These are phyloP conservation scores for Amesomyces nigricolor DNA, from an alignment of 2,329 filamentous ascomycete species.

Conservation along the genomic window DNA sequence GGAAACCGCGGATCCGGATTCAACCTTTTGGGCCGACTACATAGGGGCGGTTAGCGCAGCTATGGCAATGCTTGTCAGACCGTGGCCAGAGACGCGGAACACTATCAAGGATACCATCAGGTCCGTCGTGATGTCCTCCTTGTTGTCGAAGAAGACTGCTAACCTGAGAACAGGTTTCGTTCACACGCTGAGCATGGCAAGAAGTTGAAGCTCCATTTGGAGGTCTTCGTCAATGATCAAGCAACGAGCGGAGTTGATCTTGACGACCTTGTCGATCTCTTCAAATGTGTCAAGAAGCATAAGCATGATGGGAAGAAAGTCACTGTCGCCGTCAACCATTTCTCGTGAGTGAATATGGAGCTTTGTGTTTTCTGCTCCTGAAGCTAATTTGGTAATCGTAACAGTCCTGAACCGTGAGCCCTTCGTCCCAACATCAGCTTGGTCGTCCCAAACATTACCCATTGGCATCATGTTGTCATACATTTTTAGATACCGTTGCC, in stretches of 20 bases:
- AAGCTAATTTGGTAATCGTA: not conserved
- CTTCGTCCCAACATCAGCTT: too few species aligned
- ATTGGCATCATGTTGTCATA: not conserved
- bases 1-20: constrained; percentile 33
- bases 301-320: constrained; percentile 33
- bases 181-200: constrained; percentile 29
- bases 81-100: constrained; percentile 34
- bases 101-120: constrained; percentile 35
- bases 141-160: not conserved
- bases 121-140: constrained; percentile 32
- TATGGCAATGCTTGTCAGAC: constrained; percentile 39
- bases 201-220: constrained; percentile 34
- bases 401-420: not conserved
- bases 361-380: not conserved
- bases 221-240: constrained; percentile 32
- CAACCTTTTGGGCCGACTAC: constrained; percentile 50
- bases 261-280: constrained; percentile 31
- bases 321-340: constrained; percentile 12
- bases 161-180: constrained; percentile 20
- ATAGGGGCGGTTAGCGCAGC: constrained; percentile 44
- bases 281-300: constrained; percentile 34
- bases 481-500: not conserved
- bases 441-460: not conserved
- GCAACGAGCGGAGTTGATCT: constrained; percentile 30
- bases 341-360: not conserved